These are phyloP conservation scores for Colletotrichum spinosum DNA, from an alignment of 2,329 filamentous ascomycete genomes.

Conservation along the genomic window DNA sequence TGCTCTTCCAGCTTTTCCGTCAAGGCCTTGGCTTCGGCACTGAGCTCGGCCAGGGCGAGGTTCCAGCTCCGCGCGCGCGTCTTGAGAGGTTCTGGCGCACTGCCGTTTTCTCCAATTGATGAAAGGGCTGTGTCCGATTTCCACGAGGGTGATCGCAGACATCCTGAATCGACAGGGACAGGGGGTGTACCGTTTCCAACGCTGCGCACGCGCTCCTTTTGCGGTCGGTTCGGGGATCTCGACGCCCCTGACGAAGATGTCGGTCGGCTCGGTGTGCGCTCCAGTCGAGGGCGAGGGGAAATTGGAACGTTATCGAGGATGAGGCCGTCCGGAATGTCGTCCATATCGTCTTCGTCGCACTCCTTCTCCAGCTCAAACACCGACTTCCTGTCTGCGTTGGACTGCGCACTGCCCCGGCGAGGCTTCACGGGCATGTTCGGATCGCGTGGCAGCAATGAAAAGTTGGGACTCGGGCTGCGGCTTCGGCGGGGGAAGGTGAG, in stretches of 20 bases:
- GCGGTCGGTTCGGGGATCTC: conserved; percentile 62
- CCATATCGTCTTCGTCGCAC: conserved; percentile 80
- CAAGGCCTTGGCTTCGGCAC: conserved; percentile 77
- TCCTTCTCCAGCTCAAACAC: conserved; percentile 79
- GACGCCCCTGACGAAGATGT: conserved; percentile 61
- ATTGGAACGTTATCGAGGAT: conserved; percentile 86
- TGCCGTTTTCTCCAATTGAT: conserved; percentile 44
- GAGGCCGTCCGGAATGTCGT: conserved; percentile 82
- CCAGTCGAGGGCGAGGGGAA: conserved; percentile 74
- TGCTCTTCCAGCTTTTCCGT: conserved; percentile 87
- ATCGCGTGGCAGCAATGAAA: conserved; percentile 58
- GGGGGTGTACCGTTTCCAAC: conserved; percentile 74
- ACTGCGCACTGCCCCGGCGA: conserved; percentile 78
- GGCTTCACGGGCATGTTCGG: conserved; percentile 52
- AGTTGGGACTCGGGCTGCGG: conserved; percentile 64
- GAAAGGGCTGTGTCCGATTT: conserved; percentile 56
- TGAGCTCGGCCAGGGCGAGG: conserved; percentile 75
- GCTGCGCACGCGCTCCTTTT: conserved; percentile 64
- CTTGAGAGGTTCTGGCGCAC: conserved; percentile 57
- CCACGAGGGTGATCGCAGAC: conserved; percentile 68
- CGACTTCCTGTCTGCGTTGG: conserved; percentile 73
- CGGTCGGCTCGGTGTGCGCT: conserved; percentile 65
- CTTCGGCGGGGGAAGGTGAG: conserved; percentile 53
- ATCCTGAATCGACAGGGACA: conserved; percentile 69
- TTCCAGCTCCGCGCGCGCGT: conserved; percentile 80